phyloP scores from a whole-genome alignment of 176 grass and related monocot genomes.

The Otatea glauca region DNA sequence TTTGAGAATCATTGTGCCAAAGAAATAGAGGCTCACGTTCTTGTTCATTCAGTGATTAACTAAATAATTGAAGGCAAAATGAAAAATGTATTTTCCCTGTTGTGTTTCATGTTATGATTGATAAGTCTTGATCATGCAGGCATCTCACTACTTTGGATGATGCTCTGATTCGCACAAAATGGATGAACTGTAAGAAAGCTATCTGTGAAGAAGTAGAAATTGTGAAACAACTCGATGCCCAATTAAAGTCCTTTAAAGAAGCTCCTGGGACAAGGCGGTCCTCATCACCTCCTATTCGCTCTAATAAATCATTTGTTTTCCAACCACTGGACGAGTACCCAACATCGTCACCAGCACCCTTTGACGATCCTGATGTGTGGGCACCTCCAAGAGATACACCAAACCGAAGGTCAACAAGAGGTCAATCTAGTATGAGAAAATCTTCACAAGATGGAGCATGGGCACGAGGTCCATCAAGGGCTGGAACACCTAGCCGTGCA shows the following conservation, averaged over 20 bases:
- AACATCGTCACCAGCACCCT: constrained; percentile 65
- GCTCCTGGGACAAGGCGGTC: constrained; percentile 66
- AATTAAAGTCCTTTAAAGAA: constrained; percentile 79
- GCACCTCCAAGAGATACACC: constrained; percentile 70
- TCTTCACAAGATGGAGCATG: constrained; percentile 78
- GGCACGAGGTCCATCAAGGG: constrained; percentile 74
- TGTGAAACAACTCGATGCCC: constrained; percentile 83
- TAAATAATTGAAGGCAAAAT: not conserved
- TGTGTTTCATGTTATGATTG: constrained; percentile 30
- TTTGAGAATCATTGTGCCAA: not conserved
- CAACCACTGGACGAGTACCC: constrained; percentile 94
- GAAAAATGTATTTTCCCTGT: not conserved
- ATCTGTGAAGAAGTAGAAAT: constrained; percentile 81
- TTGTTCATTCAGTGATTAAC: constrained; percentile 23
- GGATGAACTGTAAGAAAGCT: constrained; percentile 89
- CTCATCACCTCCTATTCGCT: constrained; percentile 82
- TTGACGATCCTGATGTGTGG: constrained; percentile 94
- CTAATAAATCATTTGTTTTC: constrained; percentile 88
- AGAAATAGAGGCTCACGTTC: not conserved
- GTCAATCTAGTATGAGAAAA: constrained; percentile 65
- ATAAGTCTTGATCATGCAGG: constrained; percentile 49
- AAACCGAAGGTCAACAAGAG: constrained; percentile 62
- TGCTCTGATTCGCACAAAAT: constrained; percentile 64
- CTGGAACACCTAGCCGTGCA: constrained; percentile 64
- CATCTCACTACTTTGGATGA: constrained; percentile 92